Evolutionary conservation across 1,139 yeast species (phyloP), one percentile per base, ranked within the genome.

Genomic region (Pneumocystis canis): DNA sequence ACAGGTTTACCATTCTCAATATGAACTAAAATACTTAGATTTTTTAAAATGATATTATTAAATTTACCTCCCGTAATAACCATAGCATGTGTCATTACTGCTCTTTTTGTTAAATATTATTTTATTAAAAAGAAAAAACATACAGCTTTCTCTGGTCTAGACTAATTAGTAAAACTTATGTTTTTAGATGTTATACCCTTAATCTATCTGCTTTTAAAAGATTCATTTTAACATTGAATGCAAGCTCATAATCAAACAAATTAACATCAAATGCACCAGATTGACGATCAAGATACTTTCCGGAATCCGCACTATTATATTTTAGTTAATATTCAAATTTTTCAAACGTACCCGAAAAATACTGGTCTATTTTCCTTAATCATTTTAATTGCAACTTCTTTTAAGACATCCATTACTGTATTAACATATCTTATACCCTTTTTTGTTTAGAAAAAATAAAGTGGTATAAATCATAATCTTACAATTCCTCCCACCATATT

Each of bases 31-130:
- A 47, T 25, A 1, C 16, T 47, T 47, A 47, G 20, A 47, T 14
- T 20, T 11, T 47, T 47, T 47, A 11, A 47, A 47, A 25, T 3
- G 14, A 6, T 6, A 47, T 11, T 25, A 28, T 47, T 47, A 20
- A 47, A 20, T 47, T 47, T 47, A 47, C 54, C 54, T 18, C 84
- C 87, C 35, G 85, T 80, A 58, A 83, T 74, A 1, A 81, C 84
- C 87, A 83, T 83, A 25, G 87, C 88, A 69, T 84, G 87, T 33
- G 84, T 82, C 85, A 83, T 82, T 65, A 77, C 77, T 2, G 85
- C 82, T 1, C 18, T 5, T 85, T 79, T 2, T 84, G 84, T 28
- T 82, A 35, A 18, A 57, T 39, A 39, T 20, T 33, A 28, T 16
- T 57, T 57, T 57, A 25, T 76, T 69, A 74, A 73, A 65, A 83